phyloP scores from a whole-genome alignment of 148 eudicot genomes.

The Chenopodium album region DNA sequence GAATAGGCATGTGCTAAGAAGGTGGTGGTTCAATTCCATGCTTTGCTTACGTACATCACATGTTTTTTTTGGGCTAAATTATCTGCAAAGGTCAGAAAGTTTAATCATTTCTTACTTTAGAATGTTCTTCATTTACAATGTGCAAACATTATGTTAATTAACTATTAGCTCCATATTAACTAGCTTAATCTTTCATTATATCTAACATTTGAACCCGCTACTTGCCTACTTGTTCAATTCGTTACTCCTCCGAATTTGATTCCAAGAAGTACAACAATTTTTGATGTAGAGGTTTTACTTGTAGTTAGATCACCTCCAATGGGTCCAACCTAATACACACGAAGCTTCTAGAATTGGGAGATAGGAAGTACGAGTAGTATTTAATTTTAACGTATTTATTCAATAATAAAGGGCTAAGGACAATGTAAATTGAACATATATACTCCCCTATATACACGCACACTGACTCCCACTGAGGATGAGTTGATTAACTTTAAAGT shows the following conservation, averaged over 20 bases:
- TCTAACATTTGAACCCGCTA: background rate
- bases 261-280: background rate
- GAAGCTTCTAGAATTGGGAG: background rate
- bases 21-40: background rate
- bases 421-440: no score
- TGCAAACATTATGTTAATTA: background rate
- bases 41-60: slow-evolving; percentile 9
- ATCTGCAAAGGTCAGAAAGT: background rate
- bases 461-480: no score
- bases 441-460: no score
- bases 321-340: background rate
- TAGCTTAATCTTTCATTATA: no score
- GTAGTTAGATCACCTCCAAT: background rate
- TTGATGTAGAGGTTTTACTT: background rate
- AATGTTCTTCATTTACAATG: background rate
- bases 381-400: no score
- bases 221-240: background rate
- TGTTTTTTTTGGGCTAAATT: slow-evolving; percentile 15
- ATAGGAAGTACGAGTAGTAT: no score
- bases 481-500: no score
- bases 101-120: background rate
- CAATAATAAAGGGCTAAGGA: no score
- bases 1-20: background rate
- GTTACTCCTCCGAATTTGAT: no score
- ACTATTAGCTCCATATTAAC: no score